Percentiles rank a stretch among this genome's conserved stretches.
Evolutionary conservation across 2,329 filamentous ascomycete species (phyloP).

Genomic region (Talaromyces marneffei): DNA sequence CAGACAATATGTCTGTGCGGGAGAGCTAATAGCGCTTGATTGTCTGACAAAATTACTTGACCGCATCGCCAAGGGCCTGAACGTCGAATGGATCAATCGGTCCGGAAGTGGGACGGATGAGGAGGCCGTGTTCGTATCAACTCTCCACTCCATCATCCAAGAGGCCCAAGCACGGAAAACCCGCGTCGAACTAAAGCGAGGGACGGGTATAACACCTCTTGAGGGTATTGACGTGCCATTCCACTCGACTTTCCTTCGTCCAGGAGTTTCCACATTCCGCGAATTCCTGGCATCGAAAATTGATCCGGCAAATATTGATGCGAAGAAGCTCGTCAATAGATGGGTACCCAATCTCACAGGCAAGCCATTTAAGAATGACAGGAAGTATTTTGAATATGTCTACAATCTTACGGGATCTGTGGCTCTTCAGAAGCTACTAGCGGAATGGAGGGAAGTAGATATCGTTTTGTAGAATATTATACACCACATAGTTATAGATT

Average conservation of each 20-base stretch:
- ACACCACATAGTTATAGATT: neutral
- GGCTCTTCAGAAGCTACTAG: constrained; percentile 52
- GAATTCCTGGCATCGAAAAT: constrained; percentile 99
- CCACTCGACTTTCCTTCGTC: constrained; percentile 96
- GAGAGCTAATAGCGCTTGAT: constrained; percentile 42
- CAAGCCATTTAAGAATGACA: constrained; percentile 90
- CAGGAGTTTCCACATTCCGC: constrained; percentile 97
- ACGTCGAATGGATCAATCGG: neutral
- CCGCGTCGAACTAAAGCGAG: constrained; percentile 84
- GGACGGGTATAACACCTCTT: constrained; percentile 92
- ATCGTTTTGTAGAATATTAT: neutral
- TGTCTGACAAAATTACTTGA: neutral
- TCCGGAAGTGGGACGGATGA: neutral
- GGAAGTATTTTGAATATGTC: constrained; percentile 99
- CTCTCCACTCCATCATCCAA: neutral
- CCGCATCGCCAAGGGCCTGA: neutral
- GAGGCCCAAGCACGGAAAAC: constrained; percentile 62
- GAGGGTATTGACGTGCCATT: constrained; percentile 97
- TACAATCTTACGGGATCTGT: constrained; percentile 83
- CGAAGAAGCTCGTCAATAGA: constrained; percentile 91
- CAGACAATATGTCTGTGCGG: constrained; percentile 64
- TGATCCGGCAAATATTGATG: constrained; percentile 97
- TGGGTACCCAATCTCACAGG: constrained; percentile 99
- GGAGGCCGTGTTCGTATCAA: neutral
- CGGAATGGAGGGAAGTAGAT: constrained; percentile 68